Evolutionary conservation across 306 rosid genomes (phyloP).

Genomic region (Gynostemma pentaphyllum): DNA sequence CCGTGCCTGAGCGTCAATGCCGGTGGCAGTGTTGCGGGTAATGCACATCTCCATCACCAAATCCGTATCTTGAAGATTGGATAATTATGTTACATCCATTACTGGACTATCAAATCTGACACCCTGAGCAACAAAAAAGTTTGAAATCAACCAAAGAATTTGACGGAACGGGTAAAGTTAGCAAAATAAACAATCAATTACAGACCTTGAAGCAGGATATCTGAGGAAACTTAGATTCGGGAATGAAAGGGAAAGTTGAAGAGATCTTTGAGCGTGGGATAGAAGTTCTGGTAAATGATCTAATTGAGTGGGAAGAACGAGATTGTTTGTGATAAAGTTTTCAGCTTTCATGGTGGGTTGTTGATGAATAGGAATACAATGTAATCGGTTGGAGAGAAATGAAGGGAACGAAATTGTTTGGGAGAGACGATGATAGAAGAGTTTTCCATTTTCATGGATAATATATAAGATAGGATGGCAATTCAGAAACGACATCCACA

Average conservation of each 20-base stretch:
- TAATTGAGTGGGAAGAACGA: neutral
- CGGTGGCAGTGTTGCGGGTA: conserved; percentile 49
- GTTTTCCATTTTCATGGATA: neutral
- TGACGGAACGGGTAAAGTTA: neutral
- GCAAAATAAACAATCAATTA: neutral
- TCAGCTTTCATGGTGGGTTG: neutral
- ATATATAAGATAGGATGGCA: too few relatives aligned
- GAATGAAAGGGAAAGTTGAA: neutral
- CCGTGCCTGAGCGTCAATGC: conserved; percentile 69
- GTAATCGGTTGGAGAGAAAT: too few relatives aligned
- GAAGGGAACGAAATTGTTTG: too few relatives aligned
- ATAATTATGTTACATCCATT: conserved; percentile 11
- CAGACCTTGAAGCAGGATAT: conserved; percentile 1
- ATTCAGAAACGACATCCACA: neutral
- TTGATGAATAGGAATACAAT: too few relatives aligned
- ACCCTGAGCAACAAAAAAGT: conserved; percentile 7
- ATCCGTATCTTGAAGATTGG: conserved; percentile 25
- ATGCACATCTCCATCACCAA: conserved; percentile 58
- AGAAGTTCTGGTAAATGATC: neutral
- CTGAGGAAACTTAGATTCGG: neutral
- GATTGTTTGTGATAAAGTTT: neutral
- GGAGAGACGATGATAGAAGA: neutral
- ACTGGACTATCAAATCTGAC: conserved; percentile 26
- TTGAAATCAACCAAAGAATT: neutral
- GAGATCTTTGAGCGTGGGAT: neutral